phyloP scores from a whole-genome alignment of 164 flowering plant genomes.

The Aristolochia contorta region DNA sequence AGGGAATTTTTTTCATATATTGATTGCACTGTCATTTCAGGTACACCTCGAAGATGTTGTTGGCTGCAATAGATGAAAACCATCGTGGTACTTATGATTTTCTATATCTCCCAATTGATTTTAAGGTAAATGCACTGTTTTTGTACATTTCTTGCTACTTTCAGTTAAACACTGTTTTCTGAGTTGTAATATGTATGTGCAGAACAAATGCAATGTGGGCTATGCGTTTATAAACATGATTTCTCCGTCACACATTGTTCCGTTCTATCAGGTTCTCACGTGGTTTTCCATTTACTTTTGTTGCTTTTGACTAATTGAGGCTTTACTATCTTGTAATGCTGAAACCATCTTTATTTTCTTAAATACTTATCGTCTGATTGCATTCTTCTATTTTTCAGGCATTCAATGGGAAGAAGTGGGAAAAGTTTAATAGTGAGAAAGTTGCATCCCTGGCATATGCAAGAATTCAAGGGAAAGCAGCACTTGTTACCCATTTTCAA shows the following conservation, averaged over 20 bases:
- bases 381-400: slow-evolving; percentile 37
- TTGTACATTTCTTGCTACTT: not conserved
- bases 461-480: slow-evolving; percentile 88
- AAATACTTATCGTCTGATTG: not conserved
- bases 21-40: slow-evolving; percentile 16
- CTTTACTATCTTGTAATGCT: not conserved
- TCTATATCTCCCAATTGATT: slow-evolving; percentile 93
- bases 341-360: not conserved
- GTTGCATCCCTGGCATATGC: slow-evolving; percentile 98
- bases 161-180: slow-evolving; percentile 5
- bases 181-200: slow-evolving; percentile 22
- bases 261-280: slow-evolving; percentile 64
- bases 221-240: slow-evolving; percentile 97
- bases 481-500: slow-evolving; percentile 87
- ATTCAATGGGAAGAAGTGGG: slow-evolving; percentile 95
- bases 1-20: not conserved
- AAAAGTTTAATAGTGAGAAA: slow-evolving; percentile 96
- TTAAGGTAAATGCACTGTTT: slow-evolving; percentile 48
- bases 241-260: slow-evolving; percentile 68
- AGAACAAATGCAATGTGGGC: slow-evolving; percentile 99
- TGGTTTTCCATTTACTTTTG: not conserved
- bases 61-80: slow-evolving; percentile 79
- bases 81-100: slow-evolving; percentile 83
- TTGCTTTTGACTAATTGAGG: not conserved
- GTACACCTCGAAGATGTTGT: slow-evolving; percentile 89